phyloP scores from a whole-genome alignment of 2,329 filamentous ascomycete genomes.

The Podosphaera xanthii region DNA sequence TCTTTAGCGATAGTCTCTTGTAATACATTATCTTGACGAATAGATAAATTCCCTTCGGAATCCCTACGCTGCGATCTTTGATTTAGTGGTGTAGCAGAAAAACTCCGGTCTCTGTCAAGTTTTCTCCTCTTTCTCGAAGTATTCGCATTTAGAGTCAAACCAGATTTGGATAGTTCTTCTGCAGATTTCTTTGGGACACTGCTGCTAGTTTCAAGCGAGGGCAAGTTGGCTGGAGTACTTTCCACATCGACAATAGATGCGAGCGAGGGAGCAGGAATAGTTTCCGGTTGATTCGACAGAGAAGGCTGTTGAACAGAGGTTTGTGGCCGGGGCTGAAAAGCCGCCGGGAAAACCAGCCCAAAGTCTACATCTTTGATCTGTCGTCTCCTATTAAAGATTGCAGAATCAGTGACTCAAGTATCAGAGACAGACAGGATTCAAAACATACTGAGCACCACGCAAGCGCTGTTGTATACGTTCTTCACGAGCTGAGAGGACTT shows the following conservation, averaged over 20 bases:
- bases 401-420: conserved; percentile 17
- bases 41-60: conserved; percentile 9
- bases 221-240: conserved; percentile 6
- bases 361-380: conserved; percentile 39
- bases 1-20: conserved; percentile 1
- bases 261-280: not conserved
- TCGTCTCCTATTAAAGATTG: conserved; percentile 15
- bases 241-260: not conserved
- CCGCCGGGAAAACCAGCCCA: conserved; percentile 25
- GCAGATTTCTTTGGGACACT: not conserved
- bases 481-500: conserved; percentile 24
- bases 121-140: conserved; percentile 16
- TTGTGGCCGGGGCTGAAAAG: conserved; percentile 3
- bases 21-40: conserved; percentile 4
- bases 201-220: not conserved
- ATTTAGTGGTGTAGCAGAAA: conserved; percentile 9
- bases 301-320: conserved; percentile 4
- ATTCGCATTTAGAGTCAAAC: conserved; percentile 14
- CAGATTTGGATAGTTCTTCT: not conserved
- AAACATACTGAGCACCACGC: conserved; percentile 36
- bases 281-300: not conserved
- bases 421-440: not conserved
- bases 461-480: conserved; percentile 42
- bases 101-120: conserved; percentile 9
- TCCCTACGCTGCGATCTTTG: conserved; percentile 10